Evolutionary conservation across 768 basidiomycete species (phyloP).

Genomic region (Sarcomyxa edulis): DNA sequence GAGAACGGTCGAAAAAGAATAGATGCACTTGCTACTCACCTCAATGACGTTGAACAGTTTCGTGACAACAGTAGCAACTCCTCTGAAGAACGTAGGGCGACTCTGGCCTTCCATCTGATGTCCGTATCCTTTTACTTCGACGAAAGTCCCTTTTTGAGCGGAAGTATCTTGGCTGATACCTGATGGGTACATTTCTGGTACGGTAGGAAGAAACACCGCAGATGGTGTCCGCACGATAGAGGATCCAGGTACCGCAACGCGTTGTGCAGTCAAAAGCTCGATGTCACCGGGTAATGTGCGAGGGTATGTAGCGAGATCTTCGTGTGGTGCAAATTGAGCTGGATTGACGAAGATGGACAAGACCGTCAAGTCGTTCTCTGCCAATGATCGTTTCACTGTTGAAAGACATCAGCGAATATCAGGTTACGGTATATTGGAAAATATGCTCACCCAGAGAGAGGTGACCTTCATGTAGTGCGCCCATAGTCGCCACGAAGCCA

Average conservation of each 20-base stretch:
- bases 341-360: slow-evolving; percentile 98
- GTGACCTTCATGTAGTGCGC: slow-evolving; percentile 92
- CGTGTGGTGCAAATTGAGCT: slow-evolving; percentile 93
- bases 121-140: slow-evolving; percentile 87
- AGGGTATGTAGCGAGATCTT: slow-evolving; percentile 90
- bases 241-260: slow-evolving; percentile 15
- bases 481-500: slow-evolving; percentile 98
- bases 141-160: slow-evolving; percentile 81
- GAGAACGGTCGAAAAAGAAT: slow-evolving; percentile 3
- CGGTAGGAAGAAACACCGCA: slow-evolving; percentile 77
- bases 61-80: slow-evolving; percentile 90
- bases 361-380: slow-evolving; percentile 79
- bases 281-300: slow-evolving; percentile 80
- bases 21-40: slow-evolving; percentile 34
- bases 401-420: slow-evolving; percentile 1
- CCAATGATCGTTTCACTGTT: slow-evolving; percentile 72
- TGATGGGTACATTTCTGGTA: slow-evolving; percentile 87
- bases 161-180: slow-evolving; percentile 76
- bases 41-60: slow-evolving; percentile 93
- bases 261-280: slow-evolving; percentile 42
- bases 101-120: slow-evolving; percentile 90
- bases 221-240: slow-evolving; percentile 37
- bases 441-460: slow-evolving; percentile 71
- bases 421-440: background rate
- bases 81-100: slow-evolving; percentile 90